Base-by-base conservation (phyloP, 1,284 basidiomycete species). In the Cystobasidium pallidum region DNA sequence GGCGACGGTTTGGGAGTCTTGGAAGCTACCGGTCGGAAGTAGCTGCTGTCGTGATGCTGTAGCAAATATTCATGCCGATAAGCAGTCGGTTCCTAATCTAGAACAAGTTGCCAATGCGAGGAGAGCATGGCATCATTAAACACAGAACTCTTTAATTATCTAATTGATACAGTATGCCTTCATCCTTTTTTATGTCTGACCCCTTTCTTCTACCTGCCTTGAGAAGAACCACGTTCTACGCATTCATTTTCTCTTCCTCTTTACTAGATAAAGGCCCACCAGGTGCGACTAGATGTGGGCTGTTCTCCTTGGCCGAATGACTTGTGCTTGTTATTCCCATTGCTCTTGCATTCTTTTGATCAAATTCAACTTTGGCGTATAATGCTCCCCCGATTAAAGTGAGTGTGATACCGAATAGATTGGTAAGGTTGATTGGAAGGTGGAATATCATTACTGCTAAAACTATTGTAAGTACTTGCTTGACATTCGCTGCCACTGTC, bases 381-480 rank as follows among this genome's bases (percentile, higher is more conserved):
- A 34, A 74, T 21, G 87, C 91, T 17, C 94, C 92, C 34, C 94
- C 94, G 4, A 86, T 75, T 2, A 96, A 85, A 2, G 94, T 95
- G 66, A 94, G 82, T 11, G 85, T 61, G 73, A 96, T 94, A 0
- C 94, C 94, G 41, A 90, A 76, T 17, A 86, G 87, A 79, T 96
- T 96, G 71, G 85, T 86, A 30, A 85, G 83, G 43, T 88, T 90
- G 79, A 96, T 91, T 10, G 86, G 86, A 21, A 95, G 82, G 79
- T 93, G 82, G 82, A 96, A 96, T 36, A 96, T 85, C 47, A 86
- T 77, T 10, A 96, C 91, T 0, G 93, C 91, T 41, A 90, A 86
- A 2, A 93, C 83, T 75, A 96, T 89, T 1, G 93, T 94, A 75
- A 96, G 81, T 19, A 93, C 94, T 80, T 96, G 94, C 82, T 97